These are phyloP conservation scores for Candida ulmi DNA, from an alignment of 805 yeast genomes.

Conservation along the genomic window DNA sequence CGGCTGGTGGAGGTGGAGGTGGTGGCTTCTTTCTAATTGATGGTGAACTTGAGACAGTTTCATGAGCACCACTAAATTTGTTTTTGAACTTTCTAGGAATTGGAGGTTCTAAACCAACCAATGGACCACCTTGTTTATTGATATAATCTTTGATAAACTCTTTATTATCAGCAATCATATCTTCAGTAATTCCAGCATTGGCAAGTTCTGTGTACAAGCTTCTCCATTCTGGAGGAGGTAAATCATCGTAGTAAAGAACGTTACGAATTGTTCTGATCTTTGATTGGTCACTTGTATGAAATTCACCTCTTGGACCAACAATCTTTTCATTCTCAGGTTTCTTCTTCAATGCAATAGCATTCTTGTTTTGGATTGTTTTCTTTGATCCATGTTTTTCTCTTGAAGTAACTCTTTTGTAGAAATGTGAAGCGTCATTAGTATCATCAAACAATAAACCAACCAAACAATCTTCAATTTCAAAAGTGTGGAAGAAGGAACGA, in stretches of 20 bases:
- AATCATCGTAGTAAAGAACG: slow-evolving; percentile 65
- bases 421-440: slow-evolving; percentile 79
- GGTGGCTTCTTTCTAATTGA: slow-evolving; percentile 32
- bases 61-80: slow-evolving; percentile 5
- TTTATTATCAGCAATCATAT: slow-evolving; percentile 82
- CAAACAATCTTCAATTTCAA: slow-evolving; percentile 85
- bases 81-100: slow-evolving; percentile 56
- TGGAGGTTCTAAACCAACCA: slow-evolving; percentile 83
- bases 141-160: slow-evolving; percentile 79
- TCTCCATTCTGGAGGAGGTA: slow-evolving; percentile 84
- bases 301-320: slow-evolving; percentile 25
- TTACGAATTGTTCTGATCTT: slow-evolving; percentile 53
- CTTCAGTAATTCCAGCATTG: slow-evolving; percentile 75
- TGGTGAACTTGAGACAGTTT: slow-evolving; percentile 34
- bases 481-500: slow-evolving; percentile 89
- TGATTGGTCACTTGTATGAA: slow-evolving; percentile 38
- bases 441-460: slow-evolving; percentile 90
- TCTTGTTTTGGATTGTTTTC: slow-evolving; percentile 78
- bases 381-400: slow-evolving; percentile 83
- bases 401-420: slow-evolving; percentile 67
- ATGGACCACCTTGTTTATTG: slow-evolving; percentile 66
- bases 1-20: slow-evolving; percentile 36
- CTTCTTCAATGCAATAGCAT: slow-evolving; percentile 77
- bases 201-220: slow-evolving; percentile 67
- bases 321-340: slow-evolving; percentile 27